These are phyloP conservation scores for Septoria linicola DNA, from an alignment of 2,329 filamentous ascomycete genomes.

Conservation along the genomic window DNA sequence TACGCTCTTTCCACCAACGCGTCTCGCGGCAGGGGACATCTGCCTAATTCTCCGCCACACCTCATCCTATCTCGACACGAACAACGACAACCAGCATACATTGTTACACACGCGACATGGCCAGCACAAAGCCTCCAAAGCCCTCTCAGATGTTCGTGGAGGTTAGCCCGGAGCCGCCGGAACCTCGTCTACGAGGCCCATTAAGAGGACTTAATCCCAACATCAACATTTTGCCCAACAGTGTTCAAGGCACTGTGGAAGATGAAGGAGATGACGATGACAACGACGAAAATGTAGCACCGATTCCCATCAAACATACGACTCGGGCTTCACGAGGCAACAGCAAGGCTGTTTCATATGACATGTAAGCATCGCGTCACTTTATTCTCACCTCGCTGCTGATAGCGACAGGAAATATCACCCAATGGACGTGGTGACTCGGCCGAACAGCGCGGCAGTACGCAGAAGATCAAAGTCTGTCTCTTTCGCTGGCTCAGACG, in stretches of 20 bases:
- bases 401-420: conserved; percentile 24
- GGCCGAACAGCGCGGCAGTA: conserved; percentile 20
- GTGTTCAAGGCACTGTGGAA: conserved; percentile 12
- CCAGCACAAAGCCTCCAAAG: background rate
- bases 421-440: conserved; percentile 31
- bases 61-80: background rate
- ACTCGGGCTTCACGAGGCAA: conserved; percentile 24
- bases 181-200: conserved; percentile 1
- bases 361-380: conserved; percentile 18
- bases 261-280: conserved; percentile 10
- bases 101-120: conserved; percentile 1
- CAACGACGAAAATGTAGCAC: background rate
- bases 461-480: conserved; percentile 18
- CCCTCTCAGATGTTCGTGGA: background rate
- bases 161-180: background rate
- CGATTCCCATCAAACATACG: conserved; percentile 10
- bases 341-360: conserved; percentile 11
- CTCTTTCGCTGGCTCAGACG: conserved; percentile 8
- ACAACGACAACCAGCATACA: background rate
- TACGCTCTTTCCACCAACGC: too few relatives aligned
- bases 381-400: background rate
- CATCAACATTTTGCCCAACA: conserved; percentile 9
- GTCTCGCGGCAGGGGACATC: too few relatives aligned
- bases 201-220: conserved; percentile 19
- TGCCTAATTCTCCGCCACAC: background rate